Base-by-base conservation (phyloP, 225 moss, liverwort and hornwort species). In the Sphagnum contortum region DNA sequence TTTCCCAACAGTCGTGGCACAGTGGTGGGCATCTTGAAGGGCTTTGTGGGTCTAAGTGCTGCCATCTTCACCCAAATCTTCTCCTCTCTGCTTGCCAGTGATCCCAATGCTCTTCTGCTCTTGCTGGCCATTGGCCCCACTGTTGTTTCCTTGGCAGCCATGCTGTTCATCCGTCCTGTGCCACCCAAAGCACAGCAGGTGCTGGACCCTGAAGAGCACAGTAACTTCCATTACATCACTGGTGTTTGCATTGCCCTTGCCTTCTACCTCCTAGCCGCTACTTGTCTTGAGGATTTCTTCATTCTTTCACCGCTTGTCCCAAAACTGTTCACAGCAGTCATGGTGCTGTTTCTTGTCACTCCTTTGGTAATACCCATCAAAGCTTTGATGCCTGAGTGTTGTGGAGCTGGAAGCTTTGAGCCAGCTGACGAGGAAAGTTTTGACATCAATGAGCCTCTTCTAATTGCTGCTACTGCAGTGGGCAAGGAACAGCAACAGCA, bases 11-110 rank as follows among this genome's bases (percentile, higher is more conserved):
- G 88, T 55, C 70, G 96, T 45, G 96, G 96, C 3, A 80, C 77
- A 3, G 87, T 92, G n/a, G 92, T 88, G 13, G 96, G 96, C 12
- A 90, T 96, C 44, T 76, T 96, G 3, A 96, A 96, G 74, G 96
- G 96, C 3, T 92, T 96, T 54, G 72, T 92, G 14, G 96, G 92
- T 8, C 79, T 96, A 2, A 96, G 96, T 56, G 81, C 87, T 4
- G 92, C 96, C 2, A 85, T 96, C 13, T 92, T 88, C 73, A 81
- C 92, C 0, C 88, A 89, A 65, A 58, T 98, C 48, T 93, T 72
- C 68, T 74, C 83, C 8, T 63, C 88, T 2, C 46, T 88, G 6
- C 55, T 95, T 65, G 57, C 54, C 1, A 72, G 74, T 60, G 62
- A 72, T 67, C 70, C 95, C 5, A 67, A 70, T 6, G 8, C 70